phyloP scores from a whole-genome alignment of 116 monocot species.

The Trichopus zeylanicus region DNA sequence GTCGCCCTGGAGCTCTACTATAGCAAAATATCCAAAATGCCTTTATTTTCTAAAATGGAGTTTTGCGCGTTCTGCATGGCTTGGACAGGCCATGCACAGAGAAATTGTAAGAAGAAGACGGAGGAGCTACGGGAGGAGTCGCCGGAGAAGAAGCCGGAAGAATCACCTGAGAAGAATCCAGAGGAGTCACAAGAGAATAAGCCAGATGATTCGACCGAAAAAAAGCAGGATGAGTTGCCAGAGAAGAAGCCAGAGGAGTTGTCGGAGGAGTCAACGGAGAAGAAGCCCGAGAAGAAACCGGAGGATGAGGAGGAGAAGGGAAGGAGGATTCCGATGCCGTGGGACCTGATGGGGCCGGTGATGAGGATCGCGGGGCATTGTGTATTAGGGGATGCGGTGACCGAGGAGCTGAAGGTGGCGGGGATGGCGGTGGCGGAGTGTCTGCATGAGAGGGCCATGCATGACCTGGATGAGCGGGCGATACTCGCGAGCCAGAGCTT shows the following conservation, averaged over 20 bases:
- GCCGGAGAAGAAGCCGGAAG: conserved; percentile 3
- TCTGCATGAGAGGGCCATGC: conserved; percentile 45
- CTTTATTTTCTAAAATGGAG: conserved; percentile 52
- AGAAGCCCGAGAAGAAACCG: not conserved
- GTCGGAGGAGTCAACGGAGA: too few species aligned
- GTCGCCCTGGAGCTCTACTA: conserved; percentile 68
- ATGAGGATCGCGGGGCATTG: conserved; percentile 48
- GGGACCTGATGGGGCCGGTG: conserved; percentile 66
- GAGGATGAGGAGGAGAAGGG: conserved; percentile 6
- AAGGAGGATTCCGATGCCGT: conserved; percentile 51
- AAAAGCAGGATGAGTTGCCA: too few species aligned
- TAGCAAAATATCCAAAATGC: conserved; percentile 44
- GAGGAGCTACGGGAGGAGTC: not conserved
- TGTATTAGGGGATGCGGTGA: conserved; percentile 27
- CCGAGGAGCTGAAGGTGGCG: conserved; percentile 27
- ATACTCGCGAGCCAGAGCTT: conserved; percentile 64
- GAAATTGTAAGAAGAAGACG: too few species aligned
- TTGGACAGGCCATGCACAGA: conserved; percentile 50
- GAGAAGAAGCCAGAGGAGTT: too few species aligned
- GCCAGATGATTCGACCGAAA: too few species aligned
- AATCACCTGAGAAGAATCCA: conserved; percentile 5
- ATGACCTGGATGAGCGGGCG: conserved; percentile 36
- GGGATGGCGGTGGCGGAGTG: conserved; percentile 27
- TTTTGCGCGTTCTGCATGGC: conserved; percentile 45
- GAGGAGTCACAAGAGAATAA: too few species aligned